phyloP scores from a whole-genome alignment of 139 green algal genomes.

The Chlamydomonas sp. region DNA sequence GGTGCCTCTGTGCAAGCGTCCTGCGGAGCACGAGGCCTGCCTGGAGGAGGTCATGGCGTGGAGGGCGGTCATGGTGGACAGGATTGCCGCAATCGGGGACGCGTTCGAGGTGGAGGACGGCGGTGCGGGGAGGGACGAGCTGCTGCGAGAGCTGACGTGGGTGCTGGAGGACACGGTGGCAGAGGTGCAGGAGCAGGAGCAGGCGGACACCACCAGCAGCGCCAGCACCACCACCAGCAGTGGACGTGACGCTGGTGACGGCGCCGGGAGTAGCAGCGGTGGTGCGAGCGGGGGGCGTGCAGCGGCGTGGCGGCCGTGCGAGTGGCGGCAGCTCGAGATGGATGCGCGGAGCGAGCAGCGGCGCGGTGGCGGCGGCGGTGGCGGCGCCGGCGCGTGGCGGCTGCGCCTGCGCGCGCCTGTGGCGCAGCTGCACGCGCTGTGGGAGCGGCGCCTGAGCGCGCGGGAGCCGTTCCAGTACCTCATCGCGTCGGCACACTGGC shows the following conservation, averaged over 20 bases:
- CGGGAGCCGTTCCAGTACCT: slow-evolving; percentile 89
- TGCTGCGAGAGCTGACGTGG: slow-evolving; percentile 5
- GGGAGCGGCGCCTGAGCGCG: not conserved
- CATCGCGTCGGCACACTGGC: slow-evolving; percentile 69
- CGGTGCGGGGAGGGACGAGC: not conserved
- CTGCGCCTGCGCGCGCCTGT: slow-evolving; percentile 3
- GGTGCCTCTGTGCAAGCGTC: not conserved
- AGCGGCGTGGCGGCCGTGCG: too few relatives aligned
- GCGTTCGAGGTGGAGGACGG: not conserved
- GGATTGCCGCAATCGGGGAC: not conserved
- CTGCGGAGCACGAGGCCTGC: not conserved
- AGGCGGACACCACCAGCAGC: not conserved
- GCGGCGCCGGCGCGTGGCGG: not conserved
- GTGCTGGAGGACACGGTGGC: slow-evolving; percentile 6
- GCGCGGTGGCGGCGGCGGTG: not conserved
- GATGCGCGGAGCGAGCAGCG: not conserved
- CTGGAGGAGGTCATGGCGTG: not conserved
- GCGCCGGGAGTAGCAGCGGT: not conserved
- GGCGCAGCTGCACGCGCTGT: not conserved
- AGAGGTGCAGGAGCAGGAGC: not conserved
- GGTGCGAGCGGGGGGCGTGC: not conserved
- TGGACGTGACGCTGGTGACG: not conserved
- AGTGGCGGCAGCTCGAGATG: not conserved
- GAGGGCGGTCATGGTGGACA: not conserved
- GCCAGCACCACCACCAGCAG: not conserved